Percentiles rank a stretch among this genome's conserved stretches.
These are phyloP conservation scores for Sarcocystis neurona DNA, from an alignment of 169 alveolate species.

Conservation along the genomic window DNA sequence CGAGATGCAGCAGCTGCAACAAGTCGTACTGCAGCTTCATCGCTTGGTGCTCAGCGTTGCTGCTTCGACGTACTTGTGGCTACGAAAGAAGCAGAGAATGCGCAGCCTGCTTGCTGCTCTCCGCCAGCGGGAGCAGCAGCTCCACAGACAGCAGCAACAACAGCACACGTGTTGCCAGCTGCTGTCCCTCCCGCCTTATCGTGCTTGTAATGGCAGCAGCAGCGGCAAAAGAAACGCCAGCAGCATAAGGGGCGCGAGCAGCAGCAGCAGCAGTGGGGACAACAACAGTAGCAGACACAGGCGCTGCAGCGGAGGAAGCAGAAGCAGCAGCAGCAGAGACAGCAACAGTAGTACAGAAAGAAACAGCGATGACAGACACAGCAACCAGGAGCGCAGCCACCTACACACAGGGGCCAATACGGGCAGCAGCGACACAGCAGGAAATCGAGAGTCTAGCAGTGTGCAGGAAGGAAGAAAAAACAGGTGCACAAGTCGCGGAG, in stretches of 20 bases:
- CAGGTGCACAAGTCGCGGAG: too few species aligned
- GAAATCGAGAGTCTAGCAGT: not conserved
- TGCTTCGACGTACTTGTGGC: not conserved
- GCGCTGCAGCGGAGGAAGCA: not conserved
- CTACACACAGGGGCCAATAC: not conserved
- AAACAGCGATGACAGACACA: not conserved
- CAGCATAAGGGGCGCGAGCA: too few species aligned
- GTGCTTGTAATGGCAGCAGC: too few species aligned
- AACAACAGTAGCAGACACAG: too few species aligned
- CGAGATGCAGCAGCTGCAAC: not conserved
- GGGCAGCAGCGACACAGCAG: not conserved
- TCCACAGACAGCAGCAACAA: too few species aligned
- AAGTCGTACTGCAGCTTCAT: not conserved
- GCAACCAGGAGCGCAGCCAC: not conserved
- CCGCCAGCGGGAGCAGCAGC: too few species aligned
- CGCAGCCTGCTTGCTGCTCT: too few species aligned
- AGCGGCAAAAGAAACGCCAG: too few species aligned
- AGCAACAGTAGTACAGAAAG: not conserved
- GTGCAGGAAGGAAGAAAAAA: not conserved
- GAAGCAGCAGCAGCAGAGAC: not conserved
- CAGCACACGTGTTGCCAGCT: too few species aligned
- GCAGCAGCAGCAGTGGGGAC: too few species aligned
- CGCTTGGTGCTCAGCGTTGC: not conserved
- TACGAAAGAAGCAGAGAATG: not conserved
- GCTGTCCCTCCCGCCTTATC: too few species aligned